phyloP scores from a whole-genome alignment of 106 monocot genomes.

The Allium cepa region DNA sequence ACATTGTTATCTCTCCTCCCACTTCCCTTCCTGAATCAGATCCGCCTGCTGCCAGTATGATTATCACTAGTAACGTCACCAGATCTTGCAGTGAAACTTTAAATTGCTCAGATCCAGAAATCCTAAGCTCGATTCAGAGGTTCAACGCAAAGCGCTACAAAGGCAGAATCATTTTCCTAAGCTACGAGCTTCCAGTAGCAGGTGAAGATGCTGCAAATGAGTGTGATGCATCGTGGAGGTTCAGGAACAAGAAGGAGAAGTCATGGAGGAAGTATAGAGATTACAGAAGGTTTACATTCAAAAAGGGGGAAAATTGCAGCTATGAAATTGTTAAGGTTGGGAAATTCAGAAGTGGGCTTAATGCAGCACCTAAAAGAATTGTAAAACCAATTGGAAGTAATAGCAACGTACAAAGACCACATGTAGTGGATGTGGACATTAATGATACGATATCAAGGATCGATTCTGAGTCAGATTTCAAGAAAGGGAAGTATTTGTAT shows the following conservation, averaged over 20 bases:
- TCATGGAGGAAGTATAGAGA: slow-evolving; percentile 87
- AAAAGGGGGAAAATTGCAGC: slow-evolving; percentile 15
- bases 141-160: slow-evolving; percentile 37
- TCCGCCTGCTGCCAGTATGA: slow-evolving; percentile 11
- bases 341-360: slow-evolving; percentile 69
- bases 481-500: slow-evolving; percentile 48
- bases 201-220: slow-evolving; percentile 32
- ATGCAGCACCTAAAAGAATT: slow-evolving; percentile 25
- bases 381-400: neutral
- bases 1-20: slow-evolving; percentile 34
- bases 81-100: slow-evolving; percentile 46
- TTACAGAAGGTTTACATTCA: slow-evolving; percentile 70
- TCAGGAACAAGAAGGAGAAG: slow-evolving; percentile 53
- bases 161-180: slow-evolving; percentile 51
- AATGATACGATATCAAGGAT: slow-evolving; percentile 78
- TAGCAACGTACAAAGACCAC: slow-evolving; percentile 12
- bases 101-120: slow-evolving; percentile 54
- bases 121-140: slow-evolving; percentile 45
- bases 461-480: slow-evolving; percentile 61
- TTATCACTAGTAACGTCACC: neutral
- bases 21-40: slow-evolving; percentile 15
- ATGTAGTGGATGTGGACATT: slow-evolving; percentile 54
- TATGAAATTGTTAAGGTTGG: slow-evolving; percentile 35
- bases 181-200: slow-evolving; percentile 63
- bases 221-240: slow-evolving; percentile 84